These are phyloP conservation scores for Kodamaea hsintzibuensis DNA, from an alignment of 805 yeast species.

Conservation along the genomic window DNA sequence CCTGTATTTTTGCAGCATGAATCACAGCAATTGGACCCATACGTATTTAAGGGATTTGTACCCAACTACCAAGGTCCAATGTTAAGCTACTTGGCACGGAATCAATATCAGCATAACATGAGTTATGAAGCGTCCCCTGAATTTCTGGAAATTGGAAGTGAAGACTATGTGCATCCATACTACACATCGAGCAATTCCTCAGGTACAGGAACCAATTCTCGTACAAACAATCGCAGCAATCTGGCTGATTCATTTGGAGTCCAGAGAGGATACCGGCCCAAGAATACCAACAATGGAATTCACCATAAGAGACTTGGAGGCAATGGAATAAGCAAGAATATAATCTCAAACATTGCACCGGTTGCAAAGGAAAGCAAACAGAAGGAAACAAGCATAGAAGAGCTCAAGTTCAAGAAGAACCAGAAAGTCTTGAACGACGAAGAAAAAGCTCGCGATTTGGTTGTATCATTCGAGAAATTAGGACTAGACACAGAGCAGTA, in stretches of 20 bases:
- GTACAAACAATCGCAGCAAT: neutral
- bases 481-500: neutral
- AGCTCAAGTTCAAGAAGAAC: conserved; percentile 5
- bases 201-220: neutral
- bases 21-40: conserved; percentile 5
- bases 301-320: neutral
- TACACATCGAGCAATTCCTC: neutral
- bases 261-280: conserved; percentile 2
- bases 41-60: conserved; percentile 11
- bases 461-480: conserved; percentile 20
- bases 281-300: neutral
- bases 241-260: conserved; percentile 1
- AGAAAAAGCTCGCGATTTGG: conserved; percentile 31
- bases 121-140: conserved; percentile 23
- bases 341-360: conserved; percentile 4
- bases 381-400: conserved; percentile 8
- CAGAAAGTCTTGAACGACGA: conserved; percentile 22
- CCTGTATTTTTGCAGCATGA: conserved; percentile 1
- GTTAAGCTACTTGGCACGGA: conserved; percentile 28
- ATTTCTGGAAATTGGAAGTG: neutral
- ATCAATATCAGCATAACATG: conserved; percentile 31
- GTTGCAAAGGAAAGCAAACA: conserved; percentile 3
- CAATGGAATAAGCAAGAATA: neutral
- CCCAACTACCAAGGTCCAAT: conserved; percentile 3
- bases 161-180: neutral